Percentiles rank a stretch among this genome's conserved stretches.
Evolutionary conservation across 495 filamentous ascomycete genomes (phyloP).

Genomic region (Parathielavia appendiculata): DNA sequence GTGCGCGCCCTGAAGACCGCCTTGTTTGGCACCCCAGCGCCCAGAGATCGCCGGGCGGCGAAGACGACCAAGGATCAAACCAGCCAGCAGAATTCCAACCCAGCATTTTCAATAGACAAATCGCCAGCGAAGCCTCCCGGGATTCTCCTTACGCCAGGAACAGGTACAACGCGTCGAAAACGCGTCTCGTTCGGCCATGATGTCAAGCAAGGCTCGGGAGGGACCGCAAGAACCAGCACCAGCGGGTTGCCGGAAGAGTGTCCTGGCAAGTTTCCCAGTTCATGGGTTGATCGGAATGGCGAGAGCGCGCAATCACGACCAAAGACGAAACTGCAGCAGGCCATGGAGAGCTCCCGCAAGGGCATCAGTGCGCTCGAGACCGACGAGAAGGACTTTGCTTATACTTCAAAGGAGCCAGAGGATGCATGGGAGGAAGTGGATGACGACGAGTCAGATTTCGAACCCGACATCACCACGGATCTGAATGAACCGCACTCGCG

Average conservation of each 20-base stretch:
- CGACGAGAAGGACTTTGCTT: conserved; percentile 22
- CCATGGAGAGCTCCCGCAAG: conserved; percentile 43
- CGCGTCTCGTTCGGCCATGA: conserved; percentile 80
- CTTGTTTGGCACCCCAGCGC: conserved; percentile 77
- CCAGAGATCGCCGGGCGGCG: conserved; percentile 26
- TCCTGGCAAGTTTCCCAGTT: conserved; percentile 59
- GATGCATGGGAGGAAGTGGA: conserved; percentile 43
- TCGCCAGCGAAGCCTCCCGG: conserved; percentile 44
- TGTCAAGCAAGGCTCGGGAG: conserved; percentile 41
- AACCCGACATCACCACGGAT: conserved; percentile 66
- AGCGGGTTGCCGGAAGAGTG: conserved; percentile 49
- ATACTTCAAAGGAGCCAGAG: conserved; percentile 28
- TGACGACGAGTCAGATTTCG: conserved; percentile 32
- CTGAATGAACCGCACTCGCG: conserved; percentile 73
- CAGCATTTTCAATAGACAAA: conserved; percentile 17
- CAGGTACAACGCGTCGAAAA: conserved; percentile 69
- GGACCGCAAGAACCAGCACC: conserved; percentile 34
- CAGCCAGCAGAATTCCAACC: conserved; percentile 18
- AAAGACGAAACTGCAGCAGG: conserved; percentile 53
- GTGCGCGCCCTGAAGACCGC: conserved; percentile 88
- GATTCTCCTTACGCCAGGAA: conserved; percentile 88
- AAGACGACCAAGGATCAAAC: conserved; percentile 24
- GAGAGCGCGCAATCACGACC: conserved; percentile 27
- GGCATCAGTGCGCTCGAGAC: conserved; percentile 20
- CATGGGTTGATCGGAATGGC: conserved; percentile 43